Evolutionary conservation across 1,139 yeast species (phyloP), one percentile per base, ranked within the genome.

Genomic region (Debaryomycetaceae sp.): DNA sequence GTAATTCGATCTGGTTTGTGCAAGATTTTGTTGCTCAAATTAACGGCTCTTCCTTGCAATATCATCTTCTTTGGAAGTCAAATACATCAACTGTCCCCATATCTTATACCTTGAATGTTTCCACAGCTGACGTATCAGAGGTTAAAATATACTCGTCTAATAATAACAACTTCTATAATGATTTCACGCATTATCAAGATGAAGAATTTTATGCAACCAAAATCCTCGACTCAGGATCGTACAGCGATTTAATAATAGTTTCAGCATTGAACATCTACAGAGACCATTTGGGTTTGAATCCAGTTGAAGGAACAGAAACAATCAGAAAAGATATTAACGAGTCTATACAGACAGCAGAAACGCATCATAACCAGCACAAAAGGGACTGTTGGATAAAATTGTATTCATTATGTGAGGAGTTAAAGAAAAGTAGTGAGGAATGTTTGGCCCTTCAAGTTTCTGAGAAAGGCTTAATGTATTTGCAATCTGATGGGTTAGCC

Each of bases 341-440:
- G 11, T 56, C 70, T 2, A 48, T 65, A 6, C 45, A 44, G 14
- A 37, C 41, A n/a, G 36, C 48, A 18, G 34, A 48, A 1, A 42
- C 34, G 40, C 19, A 38, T 36, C 33, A 33, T 34, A 34, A 38
- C 29, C 45, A 37, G 41, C 53, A 35, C 45, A 37, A 36, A 9
- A 48, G 41, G 33, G 35, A 42, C 6, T 43, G 55, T 17, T 83
- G 91, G 88, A 63, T 70, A 36, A 75, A 79, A 46, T 73, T 85
- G 41, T 78, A 77, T 42, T 69, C 83, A 3, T 62, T 84, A 29
- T 83, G 91, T 55, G 80, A 76, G 42, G 95, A 87, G 51, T 70
- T 85, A 41, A 75, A 73, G 44, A 80, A 75, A 39, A 71, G 73
- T 38, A 69, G 79, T 31, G 73, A 73, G 43, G 92, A 86, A 52